Evolutionary conservation across 1,139 yeast genomes (phyloP).

Genomic region (Scheffersomyces insectosa): DNA sequence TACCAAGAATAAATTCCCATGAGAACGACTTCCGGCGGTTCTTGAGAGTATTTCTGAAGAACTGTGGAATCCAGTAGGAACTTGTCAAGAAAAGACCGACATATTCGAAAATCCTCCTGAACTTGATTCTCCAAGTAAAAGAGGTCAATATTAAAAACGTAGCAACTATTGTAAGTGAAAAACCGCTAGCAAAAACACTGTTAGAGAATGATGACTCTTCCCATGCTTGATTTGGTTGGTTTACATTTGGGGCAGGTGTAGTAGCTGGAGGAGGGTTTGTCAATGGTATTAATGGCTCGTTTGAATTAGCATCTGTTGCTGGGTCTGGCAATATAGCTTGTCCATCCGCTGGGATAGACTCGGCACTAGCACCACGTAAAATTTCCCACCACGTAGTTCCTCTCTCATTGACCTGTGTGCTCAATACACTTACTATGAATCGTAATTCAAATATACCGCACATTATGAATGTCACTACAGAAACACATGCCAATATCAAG

Average conservation of each 20-base stretch:
- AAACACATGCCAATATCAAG: constrained; percentile 66
- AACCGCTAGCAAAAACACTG: constrained; percentile 61
- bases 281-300: constrained; percentile 2
- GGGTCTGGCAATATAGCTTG: constrained; percentile 3
- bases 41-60: constrained; percentile 71
- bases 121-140: constrained; percentile 60
- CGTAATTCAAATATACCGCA: constrained; percentile 79
- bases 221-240: constrained; percentile 12
- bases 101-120: constrained; percentile 61
- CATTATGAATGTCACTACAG: constrained; percentile 68
- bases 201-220: constrained; percentile 64
- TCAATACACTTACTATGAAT: constrained; percentile 66
- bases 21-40: constrained; percentile 67
- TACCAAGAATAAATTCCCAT: constrained; percentile 72
- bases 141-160: constrained; percentile 61
- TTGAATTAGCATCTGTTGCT: neutral
- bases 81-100: constrained; percentile 51
- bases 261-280: constrained; percentile 6
- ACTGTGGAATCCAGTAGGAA: constrained; percentile 92
- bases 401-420: constrained; percentile 75
- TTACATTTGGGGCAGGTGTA: constrained; percentile 4
- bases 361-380: constrained; percentile 46
- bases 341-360: constrained; percentile 12
- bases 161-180: constrained; percentile 58
- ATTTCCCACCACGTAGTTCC: constrained; percentile 64